phyloP scores from a whole-genome alignment of 2,329 filamentous ascomycete genomes.

The Aspergillus sp. region DNA sequence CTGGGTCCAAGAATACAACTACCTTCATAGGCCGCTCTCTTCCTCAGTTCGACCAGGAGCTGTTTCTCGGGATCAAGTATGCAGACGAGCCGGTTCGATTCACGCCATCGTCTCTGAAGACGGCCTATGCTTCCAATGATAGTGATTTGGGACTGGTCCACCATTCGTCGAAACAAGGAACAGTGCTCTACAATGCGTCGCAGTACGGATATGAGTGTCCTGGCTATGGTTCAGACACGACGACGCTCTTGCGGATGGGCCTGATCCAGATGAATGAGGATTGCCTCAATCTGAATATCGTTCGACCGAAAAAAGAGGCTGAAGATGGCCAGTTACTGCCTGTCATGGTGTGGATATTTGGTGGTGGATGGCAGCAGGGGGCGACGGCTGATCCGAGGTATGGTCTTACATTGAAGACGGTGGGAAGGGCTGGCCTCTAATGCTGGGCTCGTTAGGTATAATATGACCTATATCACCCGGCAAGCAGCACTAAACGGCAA shows the following conservation, averaged over 20 bases:
- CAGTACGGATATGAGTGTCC: constrained; percentile 33
- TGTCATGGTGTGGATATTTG: constrained; percentile 34
- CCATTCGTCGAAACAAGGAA: neutral
- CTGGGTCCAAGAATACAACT: constrained; percentile 8
- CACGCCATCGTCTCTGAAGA: constrained; percentile 25
- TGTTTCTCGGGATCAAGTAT: constrained; percentile 32
- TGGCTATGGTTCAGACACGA: constrained; percentile 31
- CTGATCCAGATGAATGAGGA: constrained; percentile 24
- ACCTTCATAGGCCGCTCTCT: constrained; percentile 27
- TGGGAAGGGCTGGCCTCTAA: neutral
- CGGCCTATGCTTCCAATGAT: constrained; percentile 20
- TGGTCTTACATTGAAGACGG: neutral
- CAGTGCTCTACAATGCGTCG: constrained; percentile 28
- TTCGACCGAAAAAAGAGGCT: constrained; percentile 16
- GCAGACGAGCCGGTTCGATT: constrained; percentile 29
- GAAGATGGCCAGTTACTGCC: constrained; percentile 19
- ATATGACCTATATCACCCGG: constrained; percentile 32
- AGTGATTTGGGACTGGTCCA: constrained; percentile 20
- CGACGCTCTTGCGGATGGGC: constrained; percentile 20
- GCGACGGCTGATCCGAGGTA: constrained; percentile 33
- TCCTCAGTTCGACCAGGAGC: constrained; percentile 27
- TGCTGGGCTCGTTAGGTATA: constrained; percentile 21
- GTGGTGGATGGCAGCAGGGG: constrained; percentile 31
- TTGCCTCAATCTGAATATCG: constrained; percentile 30
- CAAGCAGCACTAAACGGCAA: constrained; percentile 29